Conservation (phyloP, 257 asterid species). For the Nicotiana knightiana region DNA sequence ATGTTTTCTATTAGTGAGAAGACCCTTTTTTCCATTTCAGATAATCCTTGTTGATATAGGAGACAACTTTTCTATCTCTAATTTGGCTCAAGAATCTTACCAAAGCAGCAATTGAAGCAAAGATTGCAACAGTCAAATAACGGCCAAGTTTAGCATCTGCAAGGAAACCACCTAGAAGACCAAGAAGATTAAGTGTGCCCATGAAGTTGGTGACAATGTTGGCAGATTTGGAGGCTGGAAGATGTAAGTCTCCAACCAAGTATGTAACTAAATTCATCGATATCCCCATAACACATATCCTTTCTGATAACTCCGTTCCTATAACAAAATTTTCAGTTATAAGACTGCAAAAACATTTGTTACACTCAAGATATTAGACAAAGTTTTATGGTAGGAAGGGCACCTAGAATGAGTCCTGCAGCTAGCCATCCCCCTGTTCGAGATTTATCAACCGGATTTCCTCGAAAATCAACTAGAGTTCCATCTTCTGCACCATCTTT, state of each 20-base stretch:
- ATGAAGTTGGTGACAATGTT: slow-evolving; percentile 75
- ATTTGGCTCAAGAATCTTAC: slow-evolving; percentile 25
- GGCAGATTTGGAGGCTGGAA: slow-evolving; percentile 66
- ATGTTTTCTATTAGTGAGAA: not conserved
- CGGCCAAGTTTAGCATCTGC: slow-evolving; percentile 93
- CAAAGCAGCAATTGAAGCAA: slow-evolving; percentile 61
- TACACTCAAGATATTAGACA: not conserved
- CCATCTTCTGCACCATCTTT: slow-evolving; percentile 35
- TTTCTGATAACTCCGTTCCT: slow-evolving; percentile 86
- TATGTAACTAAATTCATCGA: slow-evolving; percentile 83
- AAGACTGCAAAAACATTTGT: not conserved
- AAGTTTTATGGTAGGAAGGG: not conserved
- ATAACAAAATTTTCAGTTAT: not conserved
- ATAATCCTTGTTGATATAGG: not conserved
- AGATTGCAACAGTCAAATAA: slow-evolving; percentile 61
- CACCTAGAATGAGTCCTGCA: slow-evolving; percentile 84
- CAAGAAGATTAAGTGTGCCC: slow-evolving; percentile 85
- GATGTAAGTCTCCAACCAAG: slow-evolving; percentile 66
- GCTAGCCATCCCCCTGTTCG: slow-evolving; percentile 86
- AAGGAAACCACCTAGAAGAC: slow-evolving; percentile 77
- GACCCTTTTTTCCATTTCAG: not conserved
- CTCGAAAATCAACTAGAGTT: slow-evolving; percentile 50
- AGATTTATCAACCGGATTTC: slow-evolving; percentile 66
- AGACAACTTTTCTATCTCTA: not conserved
- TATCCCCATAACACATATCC: slow-evolving; percentile 86